Base-by-base conservation (phyloP, 164 flowering plant genomes). In the Magnolia officinalis region DNA sequence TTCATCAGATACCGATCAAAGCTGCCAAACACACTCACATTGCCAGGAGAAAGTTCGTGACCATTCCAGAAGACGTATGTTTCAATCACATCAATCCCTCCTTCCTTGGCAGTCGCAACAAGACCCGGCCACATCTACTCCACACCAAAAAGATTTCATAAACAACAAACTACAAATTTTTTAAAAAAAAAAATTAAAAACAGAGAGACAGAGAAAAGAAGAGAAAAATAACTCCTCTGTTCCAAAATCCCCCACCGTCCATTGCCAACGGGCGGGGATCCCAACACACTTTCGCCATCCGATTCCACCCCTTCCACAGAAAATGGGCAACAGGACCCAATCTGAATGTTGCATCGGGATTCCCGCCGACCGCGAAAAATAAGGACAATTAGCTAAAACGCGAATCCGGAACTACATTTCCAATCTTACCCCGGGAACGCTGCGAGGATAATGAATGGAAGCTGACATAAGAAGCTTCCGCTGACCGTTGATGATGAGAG, bases 11-110 rank as follows among this genome's bases (percentile, higher is more conserved):
- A 29, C 11, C 16, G 45, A 68, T 29, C 71, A 29, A 68, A 68
- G 19, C n/a, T 68, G 50, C n/a, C 18, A 63, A 50, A 20, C 65
- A 9, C 55, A 79, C 89, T 85, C 73, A 95, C 99, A 74, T 92
- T 83, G 79, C 88, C 87, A 0, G 93, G 97, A 71, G 97, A 89
- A 69, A 79, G 89, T 74, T 96, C 97, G 83, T 96, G 99, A 16
- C 96, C 97, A 76, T 96, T 96, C 99, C 99, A 96, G 75, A 96
- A 96, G 1, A 96, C 97, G 73, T 96, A 96, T 0, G 98, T 90
- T 52, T 96, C 97, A 10, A 96, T 90, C 26, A 81, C 93, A 87
- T 96, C 86, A 0, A 82, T 81, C 13, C 99, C 99, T 70, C 99
- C 98, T 80, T 90, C 92, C 73, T 94, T 96, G 0, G 99, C 98